A percentile compares a stretch with the other conserved stretches of the same genome.
These are phyloP conservation scores for Hypoxylon crocopeplum DNA, from an alignment of 495 filamentous ascomycete species.

Conservation along the genomic window DNA sequence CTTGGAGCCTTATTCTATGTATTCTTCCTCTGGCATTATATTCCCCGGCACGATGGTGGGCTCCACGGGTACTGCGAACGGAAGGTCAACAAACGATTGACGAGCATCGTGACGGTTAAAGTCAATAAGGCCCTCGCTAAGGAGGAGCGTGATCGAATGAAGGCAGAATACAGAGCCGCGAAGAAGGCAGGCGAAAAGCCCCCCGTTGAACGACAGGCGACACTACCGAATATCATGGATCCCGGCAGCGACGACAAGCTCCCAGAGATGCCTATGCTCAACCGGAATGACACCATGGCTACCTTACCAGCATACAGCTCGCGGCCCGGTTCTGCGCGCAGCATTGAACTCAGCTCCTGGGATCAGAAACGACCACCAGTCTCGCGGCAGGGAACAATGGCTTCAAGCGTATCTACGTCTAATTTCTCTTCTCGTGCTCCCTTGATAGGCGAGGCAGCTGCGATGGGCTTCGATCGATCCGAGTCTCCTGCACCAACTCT, in stretches of 20 bases:
- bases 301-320: constrained; percentile 69
- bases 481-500: constrained; percentile 53
- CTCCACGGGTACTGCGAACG: constrained; percentile 85
- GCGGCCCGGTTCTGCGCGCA: constrained; percentile 59
- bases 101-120: constrained; percentile 78
- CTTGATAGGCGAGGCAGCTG: constrained; percentile 63
- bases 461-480: constrained; percentile 63
- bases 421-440: constrained; percentile 65
- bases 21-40: constrained; percentile 87
- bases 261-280: constrained; percentile 64
- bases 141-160: constrained; percentile 64
- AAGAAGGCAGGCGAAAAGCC: constrained; percentile 61
- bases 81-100: constrained; percentile 83
- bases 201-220: constrained; percentile 66
- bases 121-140: constrained; percentile 85
- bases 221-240: constrained; percentile 67
- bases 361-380: constrained; percentile 54
- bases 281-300: constrained; percentile 69
- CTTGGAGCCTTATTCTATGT: constrained; percentile 79
- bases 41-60: constrained; percentile 77
- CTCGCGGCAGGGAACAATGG: constrained; percentile 41
- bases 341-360: constrained; percentile 55
- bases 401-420: no score
- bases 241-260: constrained; percentile 59
- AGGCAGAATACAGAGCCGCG: constrained; percentile 63